Conservation (phyloP, 2,329 filamentous ascomycete species). For the Fusarium nelsonii region DNA sequence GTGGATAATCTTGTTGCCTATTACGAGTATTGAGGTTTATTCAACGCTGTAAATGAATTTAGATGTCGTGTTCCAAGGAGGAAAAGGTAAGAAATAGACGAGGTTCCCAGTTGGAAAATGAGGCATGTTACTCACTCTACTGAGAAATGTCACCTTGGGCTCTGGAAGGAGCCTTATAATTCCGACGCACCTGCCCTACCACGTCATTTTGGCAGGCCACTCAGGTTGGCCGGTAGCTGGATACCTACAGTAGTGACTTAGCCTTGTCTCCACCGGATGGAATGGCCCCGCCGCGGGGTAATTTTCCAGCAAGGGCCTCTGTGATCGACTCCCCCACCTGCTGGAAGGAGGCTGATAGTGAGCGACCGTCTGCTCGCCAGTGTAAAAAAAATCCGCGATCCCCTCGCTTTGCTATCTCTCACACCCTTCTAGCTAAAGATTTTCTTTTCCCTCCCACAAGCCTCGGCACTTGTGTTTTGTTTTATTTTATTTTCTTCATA, state of each 20-base stretch:
- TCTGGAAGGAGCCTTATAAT: not conserved
- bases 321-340: slow-evolving; percentile 14
- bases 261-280: not conserved
- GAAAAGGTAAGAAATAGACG: not conserved
- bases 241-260: not conserved
- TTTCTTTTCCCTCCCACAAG: not conserved
- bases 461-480: not conserved
- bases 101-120: not conserved
- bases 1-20: not conserved
- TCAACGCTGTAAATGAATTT: no score
- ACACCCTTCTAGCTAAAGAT: not conserved
- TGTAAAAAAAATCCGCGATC: slow-evolving; percentile 31
- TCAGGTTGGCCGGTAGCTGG: not conserved
- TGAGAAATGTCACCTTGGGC: not conserved
- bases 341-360: not conserved
- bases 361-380: not conserved
- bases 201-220: not conserved
- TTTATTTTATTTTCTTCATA: not conserved
- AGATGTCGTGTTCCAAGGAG: not conserved
- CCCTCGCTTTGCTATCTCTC: slow-evolving; percentile 7
- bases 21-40: not conserved
- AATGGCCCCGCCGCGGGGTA: slow-evolving; percentile 30
- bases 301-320: slow-evolving; percentile 19
- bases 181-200: not conserved
- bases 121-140: not conserved